Conservation (phyloP, 179 eudicot species). For the Corrigiola litoralis region DNA sequence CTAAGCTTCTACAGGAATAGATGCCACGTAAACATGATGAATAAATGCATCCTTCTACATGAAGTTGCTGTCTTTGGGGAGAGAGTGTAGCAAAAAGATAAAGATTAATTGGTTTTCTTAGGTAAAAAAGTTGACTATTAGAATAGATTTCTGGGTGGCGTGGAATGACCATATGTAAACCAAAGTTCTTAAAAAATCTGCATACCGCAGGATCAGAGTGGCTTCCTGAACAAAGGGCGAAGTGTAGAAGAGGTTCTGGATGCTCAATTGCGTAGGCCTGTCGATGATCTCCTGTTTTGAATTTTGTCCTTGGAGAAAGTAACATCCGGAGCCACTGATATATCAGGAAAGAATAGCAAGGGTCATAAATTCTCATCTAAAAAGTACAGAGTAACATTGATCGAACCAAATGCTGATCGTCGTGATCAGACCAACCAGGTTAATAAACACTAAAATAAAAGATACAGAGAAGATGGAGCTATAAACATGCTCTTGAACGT, state of each 20-base stretch:
- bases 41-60: background rate
- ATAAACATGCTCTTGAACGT: background rate
- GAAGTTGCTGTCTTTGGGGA: background rate
- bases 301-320: conserved; percentile 66
- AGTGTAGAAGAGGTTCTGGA: conserved; percentile 86
- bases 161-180: background rate
- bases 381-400: background rate
- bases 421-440: too few species aligned
- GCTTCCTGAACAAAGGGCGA: conserved; percentile 85
- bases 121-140: too few species aligned
- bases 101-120: background rate
- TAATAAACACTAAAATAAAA: background rate
- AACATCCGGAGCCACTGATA: conserved; percentile 81
- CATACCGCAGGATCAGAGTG: conserved; percentile 98
- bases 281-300: conserved; percentile 59
- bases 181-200: background rate
- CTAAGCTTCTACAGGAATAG: background rate
- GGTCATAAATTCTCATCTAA: background rate
- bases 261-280: conserved; percentile 73
- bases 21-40: background rate
- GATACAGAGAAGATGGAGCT: background rate
- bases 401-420: too few species aligned
- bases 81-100: background rate
- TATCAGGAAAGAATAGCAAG: background rate
- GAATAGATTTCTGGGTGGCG: background rate